These are phyloP conservation scores for Neonectria faginata DNA, from an alignment of 2,329 filamentous ascomycete species.

Conservation along the genomic window DNA sequence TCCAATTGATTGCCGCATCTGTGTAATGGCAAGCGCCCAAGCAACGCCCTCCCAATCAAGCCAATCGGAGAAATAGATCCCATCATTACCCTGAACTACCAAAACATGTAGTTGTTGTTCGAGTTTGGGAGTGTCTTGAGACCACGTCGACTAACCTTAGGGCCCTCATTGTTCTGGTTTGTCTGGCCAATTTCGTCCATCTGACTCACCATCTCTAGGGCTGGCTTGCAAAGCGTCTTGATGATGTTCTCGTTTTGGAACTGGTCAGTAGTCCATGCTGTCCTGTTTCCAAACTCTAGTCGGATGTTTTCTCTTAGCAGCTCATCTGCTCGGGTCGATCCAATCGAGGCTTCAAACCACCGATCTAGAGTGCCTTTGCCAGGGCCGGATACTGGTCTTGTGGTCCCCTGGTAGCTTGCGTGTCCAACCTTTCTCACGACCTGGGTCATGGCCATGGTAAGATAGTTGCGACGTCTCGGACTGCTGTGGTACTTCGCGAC, in stretches of 20 bases:
- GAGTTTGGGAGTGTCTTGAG: slow-evolving; percentile 23
- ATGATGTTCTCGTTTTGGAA: slow-evolving; percentile 41
- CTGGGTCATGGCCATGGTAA: slow-evolving; percentile 43
- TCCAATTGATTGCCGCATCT: neutral
- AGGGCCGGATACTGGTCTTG: slow-evolving; percentile 21
- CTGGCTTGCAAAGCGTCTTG: slow-evolving; percentile 45
- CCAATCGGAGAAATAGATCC: neutral
- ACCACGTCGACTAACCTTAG: slow-evolving; percentile 17
- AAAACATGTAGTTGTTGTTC: slow-evolving; percentile 28
- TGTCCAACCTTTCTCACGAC: slow-evolving; percentile 22
- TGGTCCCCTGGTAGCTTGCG: slow-evolving; percentile 25
- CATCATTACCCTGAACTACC: slow-evolving; percentile 28
- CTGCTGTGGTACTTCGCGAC: slow-evolving; percentile 37
- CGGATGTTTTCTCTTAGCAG: slow-evolving; percentile 42
- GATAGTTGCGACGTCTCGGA: slow-evolving; percentile 27
- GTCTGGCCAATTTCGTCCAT: slow-evolving; percentile 49
- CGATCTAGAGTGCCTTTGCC: slow-evolving; percentile 27
- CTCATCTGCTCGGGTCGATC: slow-evolving; percentile 36
- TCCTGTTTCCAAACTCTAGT: slow-evolving; percentile 44
- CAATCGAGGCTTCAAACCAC: slow-evolving; percentile 48
- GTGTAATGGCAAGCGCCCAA: neutral
- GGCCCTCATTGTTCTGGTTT: slow-evolving; percentile 44
- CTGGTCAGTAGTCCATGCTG: slow-evolving; percentile 41
- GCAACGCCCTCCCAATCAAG: neutral
- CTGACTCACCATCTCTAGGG: slow-evolving; percentile 46